Base-by-base conservation (phyloP, 106 monocot species). In the Dendrobium catenatum region DNA sequence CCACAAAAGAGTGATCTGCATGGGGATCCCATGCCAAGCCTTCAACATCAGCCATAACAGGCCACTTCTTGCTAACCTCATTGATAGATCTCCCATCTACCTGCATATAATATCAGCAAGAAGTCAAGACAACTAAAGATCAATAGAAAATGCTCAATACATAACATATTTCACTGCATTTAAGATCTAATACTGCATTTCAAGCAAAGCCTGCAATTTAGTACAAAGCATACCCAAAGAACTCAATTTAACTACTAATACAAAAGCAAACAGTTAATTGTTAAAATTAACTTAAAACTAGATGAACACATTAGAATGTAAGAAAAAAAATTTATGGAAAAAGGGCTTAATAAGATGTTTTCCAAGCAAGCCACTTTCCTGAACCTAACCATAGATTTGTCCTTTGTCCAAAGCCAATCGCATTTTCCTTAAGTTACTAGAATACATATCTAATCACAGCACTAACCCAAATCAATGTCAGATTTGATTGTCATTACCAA, bases 21-120 rank as follows among this genome's bases (percentile, higher is more conserved):
- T 91, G 93, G 56, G 95, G 98, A 68, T 98, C 86, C 94, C 94
- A 98, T 81, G 84, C 91, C 77, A 98, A 84, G 83, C 94, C 95
- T 85, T 98, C 98, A 79, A 98, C 93, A 81, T 91, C 95, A 55
- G 91, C 84, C 27, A 74, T 15, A 73, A 98, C 84, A 75, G 79
- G 75, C 98, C 94, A 98, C 54, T 75, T 92, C 48, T 83, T 79
- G 49, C 73, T 73, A 72, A 78, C 68, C 67, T 78, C 81, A 47
- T 68, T 80, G 67, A 78, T 80, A 75, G 84, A 88, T 80, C 84
- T 88, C 84, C 88, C 82, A 85, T 98, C 98, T 81, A 87, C 82
- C 98, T 93, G 95, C 78, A 88, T 47, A 64, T 56, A 22, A 43
- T 31, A 59, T 59, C 9, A 79, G 56, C 11, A 74, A 80, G 70